Evolutionary conservation across 257 asterid genomes (phyloP).

Genomic region (Nicotiana otophora): DNA sequence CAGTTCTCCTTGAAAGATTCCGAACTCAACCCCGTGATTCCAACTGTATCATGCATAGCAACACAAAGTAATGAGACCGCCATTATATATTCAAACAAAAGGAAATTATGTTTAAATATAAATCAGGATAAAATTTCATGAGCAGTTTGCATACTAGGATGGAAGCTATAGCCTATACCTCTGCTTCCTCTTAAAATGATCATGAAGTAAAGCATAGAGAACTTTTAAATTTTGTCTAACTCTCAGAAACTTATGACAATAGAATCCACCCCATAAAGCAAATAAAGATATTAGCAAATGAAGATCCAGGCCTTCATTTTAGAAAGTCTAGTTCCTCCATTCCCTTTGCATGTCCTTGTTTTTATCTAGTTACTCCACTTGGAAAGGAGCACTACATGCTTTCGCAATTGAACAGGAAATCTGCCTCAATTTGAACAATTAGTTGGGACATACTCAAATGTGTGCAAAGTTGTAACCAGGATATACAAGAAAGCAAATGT

Average conservation of each 20-base stretch:
- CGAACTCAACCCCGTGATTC: slow-evolving; percentile 89
- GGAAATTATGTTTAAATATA: background rate
- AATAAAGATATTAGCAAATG: slow-evolving; percentile 1
- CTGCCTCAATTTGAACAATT: too few relatives aligned
- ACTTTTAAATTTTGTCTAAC: background rate
- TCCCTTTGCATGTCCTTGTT: too few relatives aligned
- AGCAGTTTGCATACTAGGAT: background rate
- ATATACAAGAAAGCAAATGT: too few relatives aligned
- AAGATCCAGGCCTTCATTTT: background rate
- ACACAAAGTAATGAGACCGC: background rate
- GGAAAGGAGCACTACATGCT: too few relatives aligned
- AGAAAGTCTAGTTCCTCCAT: too few relatives aligned
- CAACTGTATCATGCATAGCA: slow-evolving; percentile 50
- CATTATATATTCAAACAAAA: background rate
- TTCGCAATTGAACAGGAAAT: too few relatives aligned
- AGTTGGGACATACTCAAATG: too few relatives aligned
- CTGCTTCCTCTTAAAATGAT: background rate
- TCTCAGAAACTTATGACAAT: background rate
- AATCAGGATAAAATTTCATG: background rate
- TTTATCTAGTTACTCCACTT: too few relatives aligned
- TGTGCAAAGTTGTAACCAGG: too few relatives aligned
- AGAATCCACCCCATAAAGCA: background rate
- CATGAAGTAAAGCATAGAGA: background rate
- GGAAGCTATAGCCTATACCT: slow-evolving; percentile 2
- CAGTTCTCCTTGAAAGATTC: slow-evolving; percentile 75